A percentile compares a stretch with the other conserved stretches of the same genome.
Conservation (phyloP, 1,139 yeast species). For the Hemisphaericaspora xylofermentans region DNA sequence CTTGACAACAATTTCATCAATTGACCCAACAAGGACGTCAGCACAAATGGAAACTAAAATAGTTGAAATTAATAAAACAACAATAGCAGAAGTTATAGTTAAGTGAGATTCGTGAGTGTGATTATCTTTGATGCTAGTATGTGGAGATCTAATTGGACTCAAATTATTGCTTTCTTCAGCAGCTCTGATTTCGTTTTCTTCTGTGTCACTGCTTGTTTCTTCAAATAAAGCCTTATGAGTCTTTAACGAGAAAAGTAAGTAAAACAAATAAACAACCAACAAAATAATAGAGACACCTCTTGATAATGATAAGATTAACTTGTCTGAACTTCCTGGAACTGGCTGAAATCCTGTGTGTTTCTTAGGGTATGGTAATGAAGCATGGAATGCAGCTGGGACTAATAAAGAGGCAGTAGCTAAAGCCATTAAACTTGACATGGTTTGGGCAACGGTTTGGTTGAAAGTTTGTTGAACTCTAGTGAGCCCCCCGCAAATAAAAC, state of each 20-base stretch:
- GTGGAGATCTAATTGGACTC: constrained; percentile 1
- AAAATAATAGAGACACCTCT: constrained; percentile 85
- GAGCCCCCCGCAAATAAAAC: constrained; percentile 91
- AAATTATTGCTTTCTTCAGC: constrained; percentile 19
- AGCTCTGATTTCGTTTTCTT: constrained; percentile 18
- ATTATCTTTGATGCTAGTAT: constrained; percentile 2
- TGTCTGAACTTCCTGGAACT: constrained; percentile 40
- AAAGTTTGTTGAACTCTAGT: constrained; percentile 83
- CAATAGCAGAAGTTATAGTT: constrained; percentile 40
- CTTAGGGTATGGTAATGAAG: constrained; percentile 60
- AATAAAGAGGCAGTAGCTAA: constrained; percentile 84
- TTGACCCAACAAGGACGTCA: constrained; percentile 88
- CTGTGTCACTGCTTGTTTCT: constrained; percentile 19
- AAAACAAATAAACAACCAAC: constrained; percentile 73
- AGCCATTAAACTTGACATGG: constrained; percentile 92
- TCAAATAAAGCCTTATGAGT: constrained; percentile 69
- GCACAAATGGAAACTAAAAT: constrained; percentile 88
- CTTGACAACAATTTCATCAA: constrained; percentile 79
- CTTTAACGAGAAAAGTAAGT: constrained; percentile 80
- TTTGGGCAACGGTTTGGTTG: constrained; percentile 95
- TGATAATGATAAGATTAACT: constrained; percentile 68
- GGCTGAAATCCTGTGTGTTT: constrained; percentile 32
- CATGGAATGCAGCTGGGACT: constrained; percentile 95
- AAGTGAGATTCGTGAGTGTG: constrained; percentile 27
- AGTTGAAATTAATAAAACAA: constrained; percentile 62